These are phyloP conservation scores for Mucor racemosus DNA, from an alignment of 371 early-diverging fungal species.

Conservation along the genomic window DNA sequence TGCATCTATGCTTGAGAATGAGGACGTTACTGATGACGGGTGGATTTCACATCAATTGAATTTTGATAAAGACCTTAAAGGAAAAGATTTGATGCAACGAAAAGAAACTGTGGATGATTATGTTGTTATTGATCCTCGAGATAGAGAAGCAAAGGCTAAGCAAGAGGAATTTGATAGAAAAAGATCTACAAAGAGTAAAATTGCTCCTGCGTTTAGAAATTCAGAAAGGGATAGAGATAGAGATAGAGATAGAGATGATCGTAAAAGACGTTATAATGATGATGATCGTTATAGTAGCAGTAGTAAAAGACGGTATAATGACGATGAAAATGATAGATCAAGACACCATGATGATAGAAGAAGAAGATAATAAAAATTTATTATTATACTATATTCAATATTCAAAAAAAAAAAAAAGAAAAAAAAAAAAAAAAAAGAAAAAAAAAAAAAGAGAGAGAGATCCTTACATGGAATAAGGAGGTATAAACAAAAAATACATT, in stretches of 20 bases:
- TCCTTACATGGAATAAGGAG: background rate
- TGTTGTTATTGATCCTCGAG: slow-evolving; percentile 77
- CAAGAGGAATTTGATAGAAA: slow-evolving; percentile 43
- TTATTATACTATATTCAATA: background rate
- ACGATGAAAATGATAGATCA: background rate
- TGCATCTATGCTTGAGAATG: slow-evolving; percentile 15
- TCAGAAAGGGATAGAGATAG: slow-evolving; percentile 19
- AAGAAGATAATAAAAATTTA: background rate
- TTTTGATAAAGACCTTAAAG: slow-evolving; percentile 71
- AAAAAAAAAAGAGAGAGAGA: too few relatives aligned
- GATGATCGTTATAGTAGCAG: slow-evolving; percentile 20
- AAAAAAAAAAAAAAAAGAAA: background rate
- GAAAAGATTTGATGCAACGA: slow-evolving; percentile 65
- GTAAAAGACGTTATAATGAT: slow-evolving; percentile 23
- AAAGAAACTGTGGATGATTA: slow-evolving; percentile 73
- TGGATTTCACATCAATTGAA: slow-evolving; percentile 77
- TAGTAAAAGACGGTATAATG: slow-evolving; percentile 7
- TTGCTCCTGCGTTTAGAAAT: slow-evolving; percentile 22
- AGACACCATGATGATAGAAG: background rate
- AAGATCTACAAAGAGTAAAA: slow-evolving; percentile 29
- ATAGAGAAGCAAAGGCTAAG: slow-evolving; percentile 46
- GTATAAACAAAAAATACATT: background rate
- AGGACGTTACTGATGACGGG: slow-evolving; percentile 52
- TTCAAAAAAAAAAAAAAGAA: background rate
- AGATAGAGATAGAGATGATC: slow-evolving; percentile 8